phyloP scores from a whole-genome alignment of 1,284 basidiomycete species.

The Apiotrichum mycotoxinovorans region DNA sequence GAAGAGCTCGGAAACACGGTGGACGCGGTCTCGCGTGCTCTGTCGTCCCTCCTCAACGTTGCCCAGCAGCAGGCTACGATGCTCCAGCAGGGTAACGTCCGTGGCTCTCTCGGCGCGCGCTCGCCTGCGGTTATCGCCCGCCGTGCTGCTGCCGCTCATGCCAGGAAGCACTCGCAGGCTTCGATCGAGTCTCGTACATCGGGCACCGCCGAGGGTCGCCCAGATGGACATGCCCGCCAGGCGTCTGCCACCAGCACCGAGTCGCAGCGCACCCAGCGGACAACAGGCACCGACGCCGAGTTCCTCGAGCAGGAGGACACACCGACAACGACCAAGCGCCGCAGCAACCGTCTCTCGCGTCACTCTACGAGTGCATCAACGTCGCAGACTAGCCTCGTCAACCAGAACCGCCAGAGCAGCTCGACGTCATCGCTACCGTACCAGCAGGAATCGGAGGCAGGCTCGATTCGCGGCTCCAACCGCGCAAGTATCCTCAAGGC shows the following conservation, averaged over 20 bases:
- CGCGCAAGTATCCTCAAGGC: conserved; percentile 38
- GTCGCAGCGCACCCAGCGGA: conserved; percentile 4
- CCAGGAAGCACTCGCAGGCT: conserved; percentile 5
- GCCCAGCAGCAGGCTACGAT: conserved; percentile 29
- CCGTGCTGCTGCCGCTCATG: conserved; percentile 3
- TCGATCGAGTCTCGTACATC: conserved; percentile 7
- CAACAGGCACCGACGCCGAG: conserved; percentile 39
- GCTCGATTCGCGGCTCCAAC: conserved; percentile 33
- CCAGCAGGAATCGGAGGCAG: conserved; percentile 31
- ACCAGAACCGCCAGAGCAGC: conserved; percentile 24
- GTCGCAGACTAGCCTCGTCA: conserved; percentile 24
- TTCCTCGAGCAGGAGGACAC: conserved; percentile 31
- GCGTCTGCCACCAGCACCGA: conserved; percentile 10
- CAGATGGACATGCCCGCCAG: conserved; percentile 8
- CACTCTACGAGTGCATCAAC: conserved; percentile 22
- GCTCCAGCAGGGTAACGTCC: conserved; percentile 28
- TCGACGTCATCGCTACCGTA: conserved; percentile 38
- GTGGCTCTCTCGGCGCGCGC: conserved; percentile 28
- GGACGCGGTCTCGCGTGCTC: conserved; percentile 21
- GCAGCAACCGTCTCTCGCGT: conserved; percentile 9
- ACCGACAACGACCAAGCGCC: conserved; percentile 9
- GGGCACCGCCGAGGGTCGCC: background rate
- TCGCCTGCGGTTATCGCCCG: conserved; percentile 11
- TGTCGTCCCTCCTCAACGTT: conserved; percentile 32
- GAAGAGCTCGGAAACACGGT: conserved; percentile 18